Evolutionary conservation across 257 asterid genomes (phyloP), one percentile per base, ranked within the genome.

Genomic region (Salvia rosmarinus): DNA sequence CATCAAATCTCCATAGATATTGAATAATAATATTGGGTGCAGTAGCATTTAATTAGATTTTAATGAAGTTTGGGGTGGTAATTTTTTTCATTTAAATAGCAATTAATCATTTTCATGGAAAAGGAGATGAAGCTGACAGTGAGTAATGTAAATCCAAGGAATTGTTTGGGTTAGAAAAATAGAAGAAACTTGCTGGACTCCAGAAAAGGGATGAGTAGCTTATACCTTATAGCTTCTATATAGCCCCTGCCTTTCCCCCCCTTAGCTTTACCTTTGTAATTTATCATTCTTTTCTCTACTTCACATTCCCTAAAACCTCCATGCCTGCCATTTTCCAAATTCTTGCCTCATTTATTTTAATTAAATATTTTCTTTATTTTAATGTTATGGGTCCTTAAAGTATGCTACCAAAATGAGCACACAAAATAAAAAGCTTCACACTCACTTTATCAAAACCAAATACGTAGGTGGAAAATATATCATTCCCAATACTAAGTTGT

Each of bases 271-370:
- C 35, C 61, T 55, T 55, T 56, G 9, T 12, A 25, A 13, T 2
- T 56, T 54, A 9, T 49, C 21, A 17, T 50, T 35, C 21, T 25
- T 25, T 25, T 25, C 30, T 25, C 3, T 25, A 25, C 30, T 25
- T 51, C 72, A 44, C 70, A 25, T 52, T 70, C 75, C 71, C 74
- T 50, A 65, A 49, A 71, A 65, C 62, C 70, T 67, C 75, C 75
- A 61, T 71, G 23, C 68, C 69, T 51, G 17, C 51, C 47, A 30
- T 34, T 32, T 23, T 46, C 70, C 16, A 3, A 25, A 25, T 25
- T 25, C 30, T 25, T n/a, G n/a, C n/a, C n/a, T n/a, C n/a, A n/a
- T n/a, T n/a, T n/a, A n/a, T n/a, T n/a, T n/a, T n/a, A n/a, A n/a
- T n/a, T n/a, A n/a, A n/a, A n/a, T n/a, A 25, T 25, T 25, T 25